Evolutionary conservation across 2,329 filamentous ascomycete species (phyloP).

Genomic region (Alternaria hordeiaustralica): DNA sequence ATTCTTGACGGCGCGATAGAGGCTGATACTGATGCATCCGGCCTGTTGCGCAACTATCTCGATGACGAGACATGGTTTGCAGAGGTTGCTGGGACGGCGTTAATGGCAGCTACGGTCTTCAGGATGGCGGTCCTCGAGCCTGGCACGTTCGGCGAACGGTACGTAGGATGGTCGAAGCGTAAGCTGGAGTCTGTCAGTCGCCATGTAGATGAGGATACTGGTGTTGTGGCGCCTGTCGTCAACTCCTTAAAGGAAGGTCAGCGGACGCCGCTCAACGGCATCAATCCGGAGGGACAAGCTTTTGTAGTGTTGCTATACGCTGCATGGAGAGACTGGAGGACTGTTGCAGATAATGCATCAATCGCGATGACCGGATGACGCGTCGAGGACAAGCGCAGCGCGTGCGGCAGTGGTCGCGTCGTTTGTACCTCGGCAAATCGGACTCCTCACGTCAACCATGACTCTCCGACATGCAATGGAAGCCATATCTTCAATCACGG

Average conservation of each 20-base stretch:
- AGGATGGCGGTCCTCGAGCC: slow-evolving; percentile 55
- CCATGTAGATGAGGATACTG: slow-evolving; percentile 45
- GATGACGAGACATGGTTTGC: slow-evolving; percentile 54
- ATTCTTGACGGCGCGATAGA: slow-evolving; percentile 49
- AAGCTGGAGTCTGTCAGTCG: slow-evolving; percentile 49
- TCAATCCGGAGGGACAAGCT: slow-evolving; percentile 53
- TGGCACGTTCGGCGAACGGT: slow-evolving; percentile 42
- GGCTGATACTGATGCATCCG: slow-evolving; percentile 43
- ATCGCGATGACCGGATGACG: not conserved
- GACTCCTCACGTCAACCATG: slow-evolving; percentile 11
- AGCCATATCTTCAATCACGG: not conserved
- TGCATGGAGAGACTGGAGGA: slow-evolving; percentile 51
- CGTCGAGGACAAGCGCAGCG: not conserved
- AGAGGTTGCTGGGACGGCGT: slow-evolving; percentile 57
- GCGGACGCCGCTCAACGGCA: slow-evolving; percentile 27
- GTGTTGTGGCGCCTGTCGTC: slow-evolving; percentile 51
- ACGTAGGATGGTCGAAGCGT: slow-evolving; percentile 52
- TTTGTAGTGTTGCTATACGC: slow-evolving; percentile 54
- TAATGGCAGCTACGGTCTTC: slow-evolving; percentile 55
- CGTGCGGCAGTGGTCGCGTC: not conserved
- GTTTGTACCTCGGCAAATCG: slow-evolving; percentile 10
- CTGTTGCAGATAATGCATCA: not conserved
- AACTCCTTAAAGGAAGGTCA: slow-evolving; percentile 52
- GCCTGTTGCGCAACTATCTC: slow-evolving; percentile 57
- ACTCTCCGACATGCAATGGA: slow-evolving; percentile 2